phyloP scores from a whole-genome alignment of 345 rosid genomes.

The Lepidium africanum region DNA sequence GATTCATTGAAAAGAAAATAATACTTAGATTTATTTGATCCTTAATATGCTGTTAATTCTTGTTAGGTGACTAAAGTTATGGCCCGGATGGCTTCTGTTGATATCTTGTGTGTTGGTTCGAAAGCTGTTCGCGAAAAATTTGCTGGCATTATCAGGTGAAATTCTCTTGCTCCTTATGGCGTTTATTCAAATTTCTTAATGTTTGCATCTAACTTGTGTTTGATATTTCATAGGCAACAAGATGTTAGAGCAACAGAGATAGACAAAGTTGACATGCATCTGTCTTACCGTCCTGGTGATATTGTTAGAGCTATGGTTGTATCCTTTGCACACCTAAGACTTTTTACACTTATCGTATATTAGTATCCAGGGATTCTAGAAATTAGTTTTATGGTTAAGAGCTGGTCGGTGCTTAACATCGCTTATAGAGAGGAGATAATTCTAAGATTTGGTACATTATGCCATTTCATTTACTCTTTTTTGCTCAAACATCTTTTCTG shows the following conservation, averaged over 20 bases:
- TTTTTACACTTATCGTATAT: neutral
- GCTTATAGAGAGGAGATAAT: neutral
- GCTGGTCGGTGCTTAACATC: neutral
- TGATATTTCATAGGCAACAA: slow-evolving; percentile 51
- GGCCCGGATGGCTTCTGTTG: slow-evolving; percentile 67
- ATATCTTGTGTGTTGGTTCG: slow-evolving; percentile 80
- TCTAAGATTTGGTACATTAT: neutral
- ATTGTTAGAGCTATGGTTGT: slow-evolving; percentile 82
- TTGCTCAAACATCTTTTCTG: neutral
- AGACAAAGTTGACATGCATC: slow-evolving; percentile 86
- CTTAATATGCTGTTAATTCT: neutral
- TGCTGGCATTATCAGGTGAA: slow-evolving; percentile 69
- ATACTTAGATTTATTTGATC: neutral
- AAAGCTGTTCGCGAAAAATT: slow-evolving; percentile 78
- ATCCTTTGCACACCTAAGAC: slow-evolving; percentile 37
- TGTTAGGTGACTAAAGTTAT: slow-evolving; percentile 77
- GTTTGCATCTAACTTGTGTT: neutral
- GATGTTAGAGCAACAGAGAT: slow-evolving; percentile 94
- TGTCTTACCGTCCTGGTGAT: slow-evolving; percentile 78
- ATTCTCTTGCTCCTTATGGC: neutral
- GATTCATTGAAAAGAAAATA: neutral
- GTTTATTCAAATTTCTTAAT: neutral
- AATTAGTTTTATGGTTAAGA: neutral
- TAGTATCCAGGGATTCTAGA: neutral
- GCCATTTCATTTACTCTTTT: neutral